These are phyloP conservation scores for Mortierella sp. DNA, from an alignment of 371 early-diverging fungal species.

Conservation along the genomic window DNA sequence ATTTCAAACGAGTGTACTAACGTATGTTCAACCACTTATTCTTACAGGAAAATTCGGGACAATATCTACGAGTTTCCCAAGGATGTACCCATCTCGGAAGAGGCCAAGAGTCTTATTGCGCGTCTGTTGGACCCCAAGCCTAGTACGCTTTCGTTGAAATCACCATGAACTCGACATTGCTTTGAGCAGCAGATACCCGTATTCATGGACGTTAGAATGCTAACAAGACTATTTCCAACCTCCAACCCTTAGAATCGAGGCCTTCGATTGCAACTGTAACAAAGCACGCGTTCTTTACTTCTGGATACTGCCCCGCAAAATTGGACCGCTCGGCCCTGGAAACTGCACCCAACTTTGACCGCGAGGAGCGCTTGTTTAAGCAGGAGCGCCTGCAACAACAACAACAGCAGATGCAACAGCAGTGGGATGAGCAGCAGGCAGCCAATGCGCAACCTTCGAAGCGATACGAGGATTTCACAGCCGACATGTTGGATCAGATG, in stretches of 20 bases:
- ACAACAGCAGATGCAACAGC: slow-evolving; percentile 7
- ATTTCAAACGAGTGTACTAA: slow-evolving; percentile 21
- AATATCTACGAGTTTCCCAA: slow-evolving; percentile 87
- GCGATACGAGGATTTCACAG: slow-evolving; percentile 17
- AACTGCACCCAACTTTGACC: slow-evolving; percentile 52
- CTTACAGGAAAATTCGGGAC: slow-evolving; percentile 78
- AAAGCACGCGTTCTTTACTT: slow-evolving; percentile 62
- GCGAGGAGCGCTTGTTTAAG: slow-evolving; percentile 29
- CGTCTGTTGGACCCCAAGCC: slow-evolving; percentile 87
- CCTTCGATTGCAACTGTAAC: slow-evolving; percentile 61
- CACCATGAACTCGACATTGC: neutral
- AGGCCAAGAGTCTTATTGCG: slow-evolving; percentile 84
- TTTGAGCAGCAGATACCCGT: neutral
- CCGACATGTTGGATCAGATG: neutral
- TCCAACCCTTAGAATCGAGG: slow-evolving; percentile 51
- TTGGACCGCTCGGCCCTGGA: slow-evolving; percentile 57
- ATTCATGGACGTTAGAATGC: neutral
- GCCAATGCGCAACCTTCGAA: slow-evolving; percentile 1
- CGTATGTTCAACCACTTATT: slow-evolving; percentile 12
- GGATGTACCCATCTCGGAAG: slow-evolving; percentile 72
- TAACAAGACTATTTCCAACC: slow-evolving; percentile 8
- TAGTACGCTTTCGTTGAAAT: slow-evolving; percentile 50
- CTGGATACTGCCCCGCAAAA: slow-evolving; percentile 57
- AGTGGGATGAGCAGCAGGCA: slow-evolving; percentile 3
- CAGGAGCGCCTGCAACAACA: neutral